Percentiles rank a stretch among this genome's conserved stretches.
Conservation (phyloP, 202 grass and related monocot genomes). For the Setaria italica region DNA sequence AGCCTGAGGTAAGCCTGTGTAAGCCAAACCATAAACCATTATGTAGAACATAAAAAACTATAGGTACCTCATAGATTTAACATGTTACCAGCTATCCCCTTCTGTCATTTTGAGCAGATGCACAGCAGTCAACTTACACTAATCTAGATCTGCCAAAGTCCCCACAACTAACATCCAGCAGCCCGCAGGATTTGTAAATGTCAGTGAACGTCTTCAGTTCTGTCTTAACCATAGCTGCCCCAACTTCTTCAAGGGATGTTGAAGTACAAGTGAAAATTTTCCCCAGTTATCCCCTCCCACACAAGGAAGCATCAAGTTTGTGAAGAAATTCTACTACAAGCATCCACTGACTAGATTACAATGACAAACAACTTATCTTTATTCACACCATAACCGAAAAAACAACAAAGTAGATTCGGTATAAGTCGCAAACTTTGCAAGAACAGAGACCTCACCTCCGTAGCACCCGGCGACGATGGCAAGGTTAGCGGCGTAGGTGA, state of each 20-base stretch:
- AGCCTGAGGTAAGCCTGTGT: neutral
- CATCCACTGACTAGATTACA: neutral
- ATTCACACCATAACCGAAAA: neutral
- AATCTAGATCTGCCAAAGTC: neutral
- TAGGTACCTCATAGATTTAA: neutral
- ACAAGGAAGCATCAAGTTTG: neutral
- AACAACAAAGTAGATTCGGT: neutral
- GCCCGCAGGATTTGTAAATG: neutral
- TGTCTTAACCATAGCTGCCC: neutral
- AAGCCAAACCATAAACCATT: conserved; percentile 4
- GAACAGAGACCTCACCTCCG: conserved; percentile 59
- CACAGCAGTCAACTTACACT: neutral
- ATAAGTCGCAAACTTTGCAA: neutral
- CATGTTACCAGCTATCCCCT: neutral
- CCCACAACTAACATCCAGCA: neutral
- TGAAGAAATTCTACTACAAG: neutral
- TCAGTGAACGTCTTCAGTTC: neutral
- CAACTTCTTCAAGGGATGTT: neutral
- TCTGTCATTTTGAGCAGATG: neutral
- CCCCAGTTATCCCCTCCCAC: neutral
- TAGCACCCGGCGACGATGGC: conserved; percentile 78
- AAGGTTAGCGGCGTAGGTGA: conserved; percentile 66
- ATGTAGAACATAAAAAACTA: neutral
- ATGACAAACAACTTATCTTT: neutral
- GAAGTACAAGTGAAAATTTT: neutral